Evolutionary conservation across 2,329 filamentous ascomycete genomes (phyloP).

Genomic region (Zymoseptoria ardabiliae): DNA sequence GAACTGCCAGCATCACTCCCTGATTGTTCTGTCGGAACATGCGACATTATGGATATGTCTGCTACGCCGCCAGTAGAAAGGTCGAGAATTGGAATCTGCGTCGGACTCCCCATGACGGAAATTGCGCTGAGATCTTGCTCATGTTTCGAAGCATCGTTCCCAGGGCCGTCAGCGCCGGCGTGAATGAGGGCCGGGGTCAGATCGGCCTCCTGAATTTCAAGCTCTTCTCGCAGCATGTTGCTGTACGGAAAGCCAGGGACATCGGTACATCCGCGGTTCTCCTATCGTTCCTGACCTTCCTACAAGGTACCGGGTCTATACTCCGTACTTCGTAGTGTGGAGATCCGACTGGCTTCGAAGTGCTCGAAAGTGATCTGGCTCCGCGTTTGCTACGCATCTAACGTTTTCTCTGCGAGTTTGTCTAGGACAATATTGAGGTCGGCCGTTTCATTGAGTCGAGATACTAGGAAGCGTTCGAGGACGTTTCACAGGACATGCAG

Average conservation of each 20-base stretch:
- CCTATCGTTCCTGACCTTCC: not conserved
- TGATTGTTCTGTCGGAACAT: not conserved
- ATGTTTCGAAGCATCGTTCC: not conserved
- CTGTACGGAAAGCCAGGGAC: not conserved
- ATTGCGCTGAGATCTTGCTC: not conserved
- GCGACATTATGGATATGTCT: not conserved
- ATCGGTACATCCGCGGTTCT: not conserved
- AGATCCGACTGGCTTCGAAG: not conserved
- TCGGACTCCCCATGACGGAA: not conserved
- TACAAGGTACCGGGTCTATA: too few relatives aligned
- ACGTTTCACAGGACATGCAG: not conserved
- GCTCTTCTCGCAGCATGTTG: not conserved
- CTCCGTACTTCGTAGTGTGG: too few relatives aligned
- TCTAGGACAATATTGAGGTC: not conserved
- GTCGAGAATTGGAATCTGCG: not conserved
- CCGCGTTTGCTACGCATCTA: not conserved
- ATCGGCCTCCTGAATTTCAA: not conserved
- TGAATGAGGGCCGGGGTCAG: not conserved
- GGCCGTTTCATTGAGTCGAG: not conserved
- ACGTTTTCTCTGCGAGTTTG: not conserved
- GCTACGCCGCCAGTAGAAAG: not conserved
- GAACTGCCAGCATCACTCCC: conserved; percentile 5
- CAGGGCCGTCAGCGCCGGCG: not conserved
- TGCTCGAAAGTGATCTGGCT: not conserved
- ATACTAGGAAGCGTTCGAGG: not conserved